Evolutionary conservation across 805 yeast genomes (phyloP), one percentile per base, ranked within the genome.

Genomic region (Lipomyces chichibuensis): DNA sequence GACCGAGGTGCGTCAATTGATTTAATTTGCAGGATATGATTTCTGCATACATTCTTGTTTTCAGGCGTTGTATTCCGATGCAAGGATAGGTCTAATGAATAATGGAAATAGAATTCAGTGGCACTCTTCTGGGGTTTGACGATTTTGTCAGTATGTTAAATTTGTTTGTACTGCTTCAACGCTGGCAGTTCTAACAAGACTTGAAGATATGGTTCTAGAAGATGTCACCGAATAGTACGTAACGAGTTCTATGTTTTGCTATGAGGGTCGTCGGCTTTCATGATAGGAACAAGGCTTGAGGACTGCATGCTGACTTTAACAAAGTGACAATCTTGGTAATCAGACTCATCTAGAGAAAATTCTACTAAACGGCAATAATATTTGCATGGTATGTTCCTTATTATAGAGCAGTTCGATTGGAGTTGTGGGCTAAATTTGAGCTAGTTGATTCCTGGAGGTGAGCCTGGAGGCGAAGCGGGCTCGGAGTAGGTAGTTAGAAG

Each of bases 41-140:
- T 8, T n/a, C 23, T 37, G 43, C 43, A 5, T 37, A 3, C 4
- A 37, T 37, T 14, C 43, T 14, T 37, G 17, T 37, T 37, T 14
- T 4, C 43, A 37, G 43, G 43, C 6, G 17, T 29, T 29, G 32
- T 29, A 14, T 37, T 37, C n/a, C n/a, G 35, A 14, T 57, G n/a
- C 51, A 29, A 37, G 43, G 20, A 49, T 17, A 14, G 29, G 32
- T 20, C 35, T 46, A 62, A 25, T 46, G 25, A 33, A 8, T 53
- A 14, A 2, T 46, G 84, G 57, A 81, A 78, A 69, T 23, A 76
- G 98, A 93, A 76, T 95, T 92, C 76, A 84, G 85, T n/a, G 99
- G 99, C 0, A 91, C 87, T 3, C 81, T 95, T 61, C 85, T 89
- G 35, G 98, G 98, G 0, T 94, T 94, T 77, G 99, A 95, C 77